Conservation (phyloP, 2,329 filamentous ascomycete genomes). For the Immersiporthe knoxdaviesiana region DNA sequence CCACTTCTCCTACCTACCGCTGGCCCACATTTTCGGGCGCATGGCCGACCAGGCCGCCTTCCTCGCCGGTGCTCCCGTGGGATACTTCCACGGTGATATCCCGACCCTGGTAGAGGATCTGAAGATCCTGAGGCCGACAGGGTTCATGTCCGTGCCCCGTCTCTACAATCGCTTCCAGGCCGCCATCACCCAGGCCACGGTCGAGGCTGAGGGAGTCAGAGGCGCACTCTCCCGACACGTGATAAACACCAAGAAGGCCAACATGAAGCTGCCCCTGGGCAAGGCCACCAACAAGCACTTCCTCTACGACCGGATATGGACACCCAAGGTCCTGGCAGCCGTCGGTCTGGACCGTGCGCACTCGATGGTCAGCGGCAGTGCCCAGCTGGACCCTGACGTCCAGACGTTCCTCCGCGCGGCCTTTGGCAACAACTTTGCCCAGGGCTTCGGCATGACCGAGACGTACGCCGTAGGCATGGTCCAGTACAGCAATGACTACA, state of each 20-base stretch:
- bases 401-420: constrained; percentile 87
- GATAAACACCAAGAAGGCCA: constrained; percentile 78
- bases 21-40: constrained; percentile 93
- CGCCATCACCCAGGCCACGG: constrained; percentile 76
- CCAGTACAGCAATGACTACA: constrained; percentile 73
- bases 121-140: constrained; percentile 81
- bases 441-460: constrained; percentile 95
- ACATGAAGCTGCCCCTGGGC: constrained; percentile 70
- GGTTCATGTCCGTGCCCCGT: constrained; percentile 86
- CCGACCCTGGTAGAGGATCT: constrained; percentile 85
- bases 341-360: constrained; percentile 76
- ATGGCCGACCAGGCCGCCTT: constrained; percentile 78
- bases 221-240: constrained; percentile 81
- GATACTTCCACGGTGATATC: constrained; percentile 94
- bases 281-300: constrained; percentile 79
- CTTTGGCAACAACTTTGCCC: constrained; percentile 76
- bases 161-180: constrained; percentile 89
- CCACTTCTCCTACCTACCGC: constrained; percentile 83
- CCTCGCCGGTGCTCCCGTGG: constrained; percentile 73
- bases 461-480: constrained; percentile 78
- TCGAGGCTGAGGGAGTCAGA: constrained; percentile 78
- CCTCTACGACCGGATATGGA: constrained; percentile 86
- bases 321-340: constrained; percentile 80
- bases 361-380: constrained; percentile 84
- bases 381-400: constrained; percentile 84